phyloP scores from a whole-genome alignment of 768 basidiomycete genomes.

The Suillus americanus region DNA sequence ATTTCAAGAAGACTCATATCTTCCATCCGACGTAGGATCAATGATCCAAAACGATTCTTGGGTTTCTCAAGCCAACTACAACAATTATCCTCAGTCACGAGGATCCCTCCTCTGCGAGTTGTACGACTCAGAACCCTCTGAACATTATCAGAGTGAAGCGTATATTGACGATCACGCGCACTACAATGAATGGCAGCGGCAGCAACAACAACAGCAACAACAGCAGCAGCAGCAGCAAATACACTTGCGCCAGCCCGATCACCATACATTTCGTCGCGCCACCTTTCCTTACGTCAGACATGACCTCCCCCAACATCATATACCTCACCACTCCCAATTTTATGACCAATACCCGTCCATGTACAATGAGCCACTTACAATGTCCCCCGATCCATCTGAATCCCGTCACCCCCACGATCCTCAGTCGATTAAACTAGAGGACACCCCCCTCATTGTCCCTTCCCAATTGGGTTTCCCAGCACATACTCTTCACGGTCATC shows the following conservation, averaged over 20 bases:
- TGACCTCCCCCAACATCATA: slow-evolving; percentile 49
- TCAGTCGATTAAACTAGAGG: slow-evolving; percentile 65
- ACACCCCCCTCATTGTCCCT: slow-evolving; percentile 57
- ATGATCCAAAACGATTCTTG: slow-evolving; percentile 41
- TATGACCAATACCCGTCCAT: slow-evolving; percentile 34
- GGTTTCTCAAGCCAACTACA: slow-evolving; percentile 37
- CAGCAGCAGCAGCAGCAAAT: slow-evolving; percentile 26
- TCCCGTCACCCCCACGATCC: slow-evolving; percentile 16
- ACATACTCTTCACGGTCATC: slow-evolving; percentile 31
- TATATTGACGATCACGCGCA: slow-evolving; percentile 37
- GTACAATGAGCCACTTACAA: slow-evolving; percentile 40
- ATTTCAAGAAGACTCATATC: slow-evolving; percentile 39
- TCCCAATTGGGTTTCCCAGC: slow-evolving; percentile 46
- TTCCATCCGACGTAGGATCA: slow-evolving; percentile 33
- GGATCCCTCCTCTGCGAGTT: slow-evolving; percentile 70
- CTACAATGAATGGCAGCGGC: slow-evolving; percentile 37
- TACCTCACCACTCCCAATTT: slow-evolving; percentile 31
- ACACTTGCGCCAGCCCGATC: slow-evolving; percentile 36
- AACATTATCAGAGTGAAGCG: slow-evolving; percentile 34
- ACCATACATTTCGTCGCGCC: slow-evolving; percentile 55
- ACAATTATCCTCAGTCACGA: slow-evolving; percentile 33
- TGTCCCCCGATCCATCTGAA: slow-evolving; percentile 27
- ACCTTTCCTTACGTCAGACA: slow-evolving; percentile 79
- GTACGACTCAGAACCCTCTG: slow-evolving; percentile 58
- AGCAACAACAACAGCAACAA: slow-evolving; percentile 39